Evolutionary conservation across 1,139 yeast genomes (phyloP).

Genomic region (Yamadazyma conglobata): DNA sequence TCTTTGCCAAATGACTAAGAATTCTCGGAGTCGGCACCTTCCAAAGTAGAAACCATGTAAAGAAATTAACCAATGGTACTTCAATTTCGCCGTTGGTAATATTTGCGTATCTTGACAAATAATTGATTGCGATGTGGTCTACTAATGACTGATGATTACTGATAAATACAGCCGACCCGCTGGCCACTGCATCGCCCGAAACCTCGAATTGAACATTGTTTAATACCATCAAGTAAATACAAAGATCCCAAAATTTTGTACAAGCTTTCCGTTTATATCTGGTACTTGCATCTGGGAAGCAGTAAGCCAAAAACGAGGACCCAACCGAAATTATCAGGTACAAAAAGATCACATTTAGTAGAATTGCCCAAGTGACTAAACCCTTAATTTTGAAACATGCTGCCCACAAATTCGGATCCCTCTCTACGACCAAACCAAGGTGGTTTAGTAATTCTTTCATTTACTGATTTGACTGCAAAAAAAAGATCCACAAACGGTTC

Average conservation of each 20-base stretch:
- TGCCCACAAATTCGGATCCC: conserved; percentile 12
- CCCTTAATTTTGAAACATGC: conserved; percentile 19
- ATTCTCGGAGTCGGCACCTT: conserved; percentile 45
- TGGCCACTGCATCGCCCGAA: conserved; percentile 40
- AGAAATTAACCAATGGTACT: conserved; percentile 47
- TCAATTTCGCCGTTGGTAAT: conserved; percentile 14
- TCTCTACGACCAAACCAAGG: conserved; percentile 18
- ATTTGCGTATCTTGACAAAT: conserved; percentile 32
- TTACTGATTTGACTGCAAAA: conserved; percentile 4
- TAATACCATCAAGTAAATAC: conserved; percentile 29
- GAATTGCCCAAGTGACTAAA: conserved; percentile 14
- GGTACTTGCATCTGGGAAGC: conserved; percentile 28
- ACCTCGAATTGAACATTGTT: conserved; percentile 36
- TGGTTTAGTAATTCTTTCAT: conserved; percentile 21
- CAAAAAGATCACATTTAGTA: conserved; percentile 13
- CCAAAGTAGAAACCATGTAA: conserved; percentile 64
- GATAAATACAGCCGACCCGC: conserved; percentile 46
- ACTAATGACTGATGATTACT: conserved; percentile 55
- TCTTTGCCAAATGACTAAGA: conserved; percentile 39
- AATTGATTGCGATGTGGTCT: conserved; percentile 50
- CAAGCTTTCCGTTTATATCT: conserved; percentile 22
- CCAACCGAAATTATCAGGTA: conserved; percentile 26
- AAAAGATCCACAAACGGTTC: neutral
- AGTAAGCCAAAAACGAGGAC: conserved; percentile 15
- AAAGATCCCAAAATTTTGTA: conserved; percentile 33